Evolutionary conservation across 176 grass and related monocot genomes (phyloP).

Genomic region (Dactylis glomerata): DNA sequence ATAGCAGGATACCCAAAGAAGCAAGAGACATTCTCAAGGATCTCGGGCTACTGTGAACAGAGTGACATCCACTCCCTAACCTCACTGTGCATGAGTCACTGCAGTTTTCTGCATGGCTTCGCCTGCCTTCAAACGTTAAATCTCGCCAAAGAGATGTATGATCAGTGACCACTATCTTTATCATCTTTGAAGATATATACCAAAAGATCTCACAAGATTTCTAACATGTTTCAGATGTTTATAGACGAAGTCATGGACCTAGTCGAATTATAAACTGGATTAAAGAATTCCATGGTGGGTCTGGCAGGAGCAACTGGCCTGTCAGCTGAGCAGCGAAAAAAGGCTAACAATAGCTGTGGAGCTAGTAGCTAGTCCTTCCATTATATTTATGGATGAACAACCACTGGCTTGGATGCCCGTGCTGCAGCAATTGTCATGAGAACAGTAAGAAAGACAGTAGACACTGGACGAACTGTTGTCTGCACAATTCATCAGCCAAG

Average conservation of each 20-base stretch:
- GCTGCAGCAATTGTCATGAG: conserved; percentile 95
- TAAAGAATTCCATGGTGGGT: conserved; percentile 84
- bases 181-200: neutral
- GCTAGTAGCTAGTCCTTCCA: conserved; percentile 83
- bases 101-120: conserved; percentile 86
- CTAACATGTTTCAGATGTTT: conserved; percentile 61
- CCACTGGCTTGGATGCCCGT: conserved; percentile 83
- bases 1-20: conserved; percentile 86
- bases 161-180: conserved; percentile 5
- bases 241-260: conserved; percentile 88
- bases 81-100: conserved; percentile 80
- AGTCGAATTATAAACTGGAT: conserved; percentile 67
- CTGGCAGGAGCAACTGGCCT: conserved; percentile 61
- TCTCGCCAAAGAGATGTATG: conserved; percentile 69
- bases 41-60: conserved; percentile 97
- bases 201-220: conserved; percentile 26
- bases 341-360: conserved; percentile 91
- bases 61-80: conserved; percentile 84
- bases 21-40: conserved; percentile 84
- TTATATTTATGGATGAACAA: conserved; percentile 97
- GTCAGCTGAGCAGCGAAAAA: conserved; percentile 84
- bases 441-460: conserved; percentile 87
- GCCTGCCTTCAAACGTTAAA: conserved; percentile 77
- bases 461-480: conserved; percentile 88
- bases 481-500: conserved; percentile 97